Evolutionary conservation across 139 green algal species (phyloP).

Genomic region (Picochlorum sp.): DNA sequence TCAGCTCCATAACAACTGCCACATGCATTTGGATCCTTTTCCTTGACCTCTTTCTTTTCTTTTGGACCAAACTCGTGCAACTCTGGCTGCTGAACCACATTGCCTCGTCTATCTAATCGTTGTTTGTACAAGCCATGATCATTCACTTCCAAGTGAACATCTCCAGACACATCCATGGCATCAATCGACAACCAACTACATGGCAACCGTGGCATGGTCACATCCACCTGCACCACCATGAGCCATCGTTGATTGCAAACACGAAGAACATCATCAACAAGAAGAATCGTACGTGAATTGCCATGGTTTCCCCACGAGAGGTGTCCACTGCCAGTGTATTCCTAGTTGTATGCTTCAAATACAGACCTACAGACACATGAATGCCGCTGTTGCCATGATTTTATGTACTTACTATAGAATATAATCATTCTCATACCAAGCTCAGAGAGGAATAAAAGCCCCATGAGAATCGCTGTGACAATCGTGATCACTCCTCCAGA

Average conservation of each 20-base stretch:
- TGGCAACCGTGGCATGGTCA: constrained; percentile 82
- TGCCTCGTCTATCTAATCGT: constrained; percentile 25
- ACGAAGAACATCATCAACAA: too few relatives aligned
- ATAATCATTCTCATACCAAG: constrained; percentile 49
- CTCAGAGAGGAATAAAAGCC: constrained; percentile 85
- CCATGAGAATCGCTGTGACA: constrained; percentile 75
- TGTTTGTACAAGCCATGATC: constrained; percentile 78
- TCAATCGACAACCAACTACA: constrained; percentile 88
- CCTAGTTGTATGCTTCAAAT: constrained; percentile 46
- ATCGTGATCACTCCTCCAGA: constrained; percentile 91
- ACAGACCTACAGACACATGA: constrained; percentile 52
- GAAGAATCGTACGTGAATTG: constrained; percentile 39
- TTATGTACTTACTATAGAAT: background rate
- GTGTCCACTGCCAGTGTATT: constrained; percentile 87
- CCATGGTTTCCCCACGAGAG: constrained; percentile 70
- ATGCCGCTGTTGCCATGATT: background rate
- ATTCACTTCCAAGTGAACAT: constrained; percentile 84
- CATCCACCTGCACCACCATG: constrained; percentile 62
- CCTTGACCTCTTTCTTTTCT: background rate
- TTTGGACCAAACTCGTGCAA: background rate
- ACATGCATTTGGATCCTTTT: constrained; percentile 38
- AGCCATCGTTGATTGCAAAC: too few relatives aligned
- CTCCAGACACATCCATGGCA: constrained; percentile 93
- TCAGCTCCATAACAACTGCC: constrained; percentile 92
- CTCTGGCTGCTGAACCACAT: background rate